Evolutionary conservation across 164 flowering plant species (phyloP).

Genomic region (Kalanchoe fedtschenkoi): DNA sequence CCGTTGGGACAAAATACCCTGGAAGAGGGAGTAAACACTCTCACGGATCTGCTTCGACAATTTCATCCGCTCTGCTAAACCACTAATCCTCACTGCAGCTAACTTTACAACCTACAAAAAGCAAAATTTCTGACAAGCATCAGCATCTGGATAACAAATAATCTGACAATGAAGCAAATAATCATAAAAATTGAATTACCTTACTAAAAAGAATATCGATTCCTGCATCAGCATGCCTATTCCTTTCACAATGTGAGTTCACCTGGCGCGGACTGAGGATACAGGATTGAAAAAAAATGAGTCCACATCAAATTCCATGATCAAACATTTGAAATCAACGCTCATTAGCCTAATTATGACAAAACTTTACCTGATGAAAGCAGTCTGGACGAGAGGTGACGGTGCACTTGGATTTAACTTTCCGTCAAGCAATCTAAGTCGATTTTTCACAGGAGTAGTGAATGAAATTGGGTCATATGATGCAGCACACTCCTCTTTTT

Average conservation of each 20-base stretch:
- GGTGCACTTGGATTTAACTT: slow-evolving; percentile 24
- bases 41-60: slow-evolving; percentile 67
- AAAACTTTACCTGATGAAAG: slow-evolving; percentile 66
- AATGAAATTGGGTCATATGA: slow-evolving; percentile 70
- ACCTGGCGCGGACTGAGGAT: slow-evolving; percentile 71
- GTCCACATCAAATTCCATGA: neutral
- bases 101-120: slow-evolving; percentile 56
- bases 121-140: neutral
- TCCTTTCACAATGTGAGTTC: slow-evolving; percentile 76
- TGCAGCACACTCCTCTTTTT: slow-evolving; percentile 54
- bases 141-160: neutral
- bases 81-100: slow-evolving; percentile 93
- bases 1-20: slow-evolving; percentile 57
- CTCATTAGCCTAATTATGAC: neutral
- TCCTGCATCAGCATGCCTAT: slow-evolving; percentile 92
- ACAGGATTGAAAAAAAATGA: neutral
- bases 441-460: slow-evolving; percentile 88
- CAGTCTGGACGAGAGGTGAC: slow-evolving; percentile 51
- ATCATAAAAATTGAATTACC: slow-evolving; percentile 27
- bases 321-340: neutral
- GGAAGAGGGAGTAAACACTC: slow-evolving; percentile 69
- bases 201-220: slow-evolving; percentile 77
- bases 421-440: slow-evolving; percentile 45
- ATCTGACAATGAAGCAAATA: neutral
- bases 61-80: slow-evolving; percentile 84